Conservation (phyloP, 805 yeast species). For the Candida sonorensis region DNA sequence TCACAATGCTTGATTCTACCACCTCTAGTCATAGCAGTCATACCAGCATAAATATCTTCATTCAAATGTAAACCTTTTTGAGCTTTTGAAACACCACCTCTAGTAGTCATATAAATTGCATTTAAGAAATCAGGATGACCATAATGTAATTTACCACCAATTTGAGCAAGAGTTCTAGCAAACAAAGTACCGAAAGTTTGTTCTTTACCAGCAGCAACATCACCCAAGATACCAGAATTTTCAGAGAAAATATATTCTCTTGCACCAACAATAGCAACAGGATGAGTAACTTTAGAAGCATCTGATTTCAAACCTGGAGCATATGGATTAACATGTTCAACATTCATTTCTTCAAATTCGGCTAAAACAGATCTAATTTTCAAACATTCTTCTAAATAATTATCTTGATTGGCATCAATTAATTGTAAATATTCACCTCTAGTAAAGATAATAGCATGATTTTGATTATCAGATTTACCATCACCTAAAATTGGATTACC, state of each 20-base stretch:
- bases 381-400: slow-evolving; percentile 88
- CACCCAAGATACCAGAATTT: slow-evolving; percentile 87
- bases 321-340: slow-evolving; percentile 38
- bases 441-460: slow-evolving; percentile 76
- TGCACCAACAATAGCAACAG: slow-evolving; percentile 92
- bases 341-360: slow-evolving; percentile 79
- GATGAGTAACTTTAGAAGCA: slow-evolving; percentile 46
- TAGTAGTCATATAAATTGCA: slow-evolving; percentile 84
- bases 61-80: slow-evolving; percentile 89
- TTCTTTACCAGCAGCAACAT: slow-evolving; percentile 95
- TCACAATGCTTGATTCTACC: slow-evolving; percentile 95
- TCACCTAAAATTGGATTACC: slow-evolving; percentile 88
- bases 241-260: slow-evolving; percentile 93
- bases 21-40: slow-evolving; percentile 82
- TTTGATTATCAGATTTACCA: slow-evolving; percentile 95
- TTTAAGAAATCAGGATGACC: slow-evolving; percentile 96
- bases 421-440: slow-evolving; percentile 95
- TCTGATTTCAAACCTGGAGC: slow-evolving; percentile 51
- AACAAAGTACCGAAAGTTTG: slow-evolving; percentile 95
- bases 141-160: slow-evolving; percentile 91
- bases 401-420: slow-evolving; percentile 94
- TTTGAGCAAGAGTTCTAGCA: slow-evolving; percentile 87
- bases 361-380: slow-evolving; percentile 83
- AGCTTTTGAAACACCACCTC: slow-evolving; percentile 95
- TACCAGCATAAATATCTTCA: slow-evolving; percentile 95